Evolutionary conservation across 139 green algal species (phyloP).

Genomic region (Diplosphaera chodatii): DNA sequence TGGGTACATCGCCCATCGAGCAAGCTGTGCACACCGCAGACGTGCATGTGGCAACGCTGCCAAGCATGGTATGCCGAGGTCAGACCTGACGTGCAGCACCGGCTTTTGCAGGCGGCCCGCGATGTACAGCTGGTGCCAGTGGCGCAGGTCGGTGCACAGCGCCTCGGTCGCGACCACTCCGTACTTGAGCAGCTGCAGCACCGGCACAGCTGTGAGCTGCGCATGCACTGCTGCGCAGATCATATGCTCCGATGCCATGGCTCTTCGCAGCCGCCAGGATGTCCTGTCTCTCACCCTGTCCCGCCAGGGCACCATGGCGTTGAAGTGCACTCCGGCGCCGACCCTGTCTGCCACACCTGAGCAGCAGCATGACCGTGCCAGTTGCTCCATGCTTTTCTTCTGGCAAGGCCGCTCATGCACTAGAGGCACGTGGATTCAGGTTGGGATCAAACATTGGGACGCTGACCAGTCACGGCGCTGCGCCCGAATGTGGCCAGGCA

Average conservation of each 20-base stretch:
- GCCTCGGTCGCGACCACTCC: conserved; percentile 48
- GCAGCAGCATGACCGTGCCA: no score
- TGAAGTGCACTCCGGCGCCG: conserved; percentile 32
- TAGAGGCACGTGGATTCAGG: not conserved
- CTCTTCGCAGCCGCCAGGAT: not conserved
- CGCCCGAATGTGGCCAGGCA: no score
- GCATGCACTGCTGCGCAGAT: no score
- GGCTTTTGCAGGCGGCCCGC: conserved; percentile 77
- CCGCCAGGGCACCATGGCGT: conserved; percentile 28
- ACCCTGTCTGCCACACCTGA: conserved; percentile 12
- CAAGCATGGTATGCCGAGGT: no score
- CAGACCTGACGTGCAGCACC: conserved; percentile 37
- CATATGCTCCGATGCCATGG: not conserved
- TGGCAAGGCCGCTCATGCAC: not conserved
- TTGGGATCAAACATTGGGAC: not conserved
- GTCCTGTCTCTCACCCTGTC: not conserved
- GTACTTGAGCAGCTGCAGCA: conserved; percentile 73
- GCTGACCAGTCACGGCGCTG: no score
- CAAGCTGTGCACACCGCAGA: no score
- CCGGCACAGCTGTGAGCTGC: no score
- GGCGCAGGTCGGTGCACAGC: conserved; percentile 48
- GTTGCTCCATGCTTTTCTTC: no score
- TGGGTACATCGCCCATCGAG: no score
- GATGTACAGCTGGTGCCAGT: conserved; percentile 69
- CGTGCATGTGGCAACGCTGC: no score